Conservation (phyloP, 805 yeast species). For the Debaryomyces tyrocola region DNA sequence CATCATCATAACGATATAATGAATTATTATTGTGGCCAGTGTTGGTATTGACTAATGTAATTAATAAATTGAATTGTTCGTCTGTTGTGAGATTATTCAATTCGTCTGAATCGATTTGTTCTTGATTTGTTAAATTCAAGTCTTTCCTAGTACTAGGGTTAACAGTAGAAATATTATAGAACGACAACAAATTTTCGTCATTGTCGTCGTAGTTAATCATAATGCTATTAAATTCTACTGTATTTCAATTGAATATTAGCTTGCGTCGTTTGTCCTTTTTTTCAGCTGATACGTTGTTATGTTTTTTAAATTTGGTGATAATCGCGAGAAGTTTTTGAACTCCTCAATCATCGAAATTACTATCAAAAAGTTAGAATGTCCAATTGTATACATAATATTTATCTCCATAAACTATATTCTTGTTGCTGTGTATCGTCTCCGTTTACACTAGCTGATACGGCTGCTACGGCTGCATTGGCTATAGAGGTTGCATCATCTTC, state of each 20-base stretch:
- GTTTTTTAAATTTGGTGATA: neutral
- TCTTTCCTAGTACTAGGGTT: slow-evolving; percentile 20
- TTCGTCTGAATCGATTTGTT: slow-evolving; percentile 18
- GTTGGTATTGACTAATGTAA: slow-evolving; percentile 18
- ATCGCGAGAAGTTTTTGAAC: neutral
- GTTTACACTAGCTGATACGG: slow-evolving; percentile 28
- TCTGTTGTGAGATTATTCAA: slow-evolving; percentile 21
- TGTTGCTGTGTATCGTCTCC: slow-evolving; percentile 32
- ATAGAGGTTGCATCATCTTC: slow-evolving; percentile 29
- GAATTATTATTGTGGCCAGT: slow-evolving; percentile 5
- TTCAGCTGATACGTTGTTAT: neutral
- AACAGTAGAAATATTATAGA: slow-evolving; percentile 28
- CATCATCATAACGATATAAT: slow-evolving; percentile 10
- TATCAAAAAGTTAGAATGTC: neutral
- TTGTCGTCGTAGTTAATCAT: slow-evolving; percentile 35
- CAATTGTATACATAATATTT: neutral
- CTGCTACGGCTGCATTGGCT: slow-evolving; percentile 41
- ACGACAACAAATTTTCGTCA: slow-evolving; percentile 25
- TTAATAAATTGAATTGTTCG: slow-evolving; percentile 32
- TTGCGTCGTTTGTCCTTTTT: neutral
- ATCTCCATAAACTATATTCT: slow-evolving; percentile 39
- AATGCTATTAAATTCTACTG: neutral
- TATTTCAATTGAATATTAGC: neutral
- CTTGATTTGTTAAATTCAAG: slow-evolving; percentile 13
- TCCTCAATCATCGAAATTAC: neutral